Conservation (phyloP, 2,329 filamentous ascomycete genomes). For the Nothophaeocryptopus gaeumannii region DNA sequence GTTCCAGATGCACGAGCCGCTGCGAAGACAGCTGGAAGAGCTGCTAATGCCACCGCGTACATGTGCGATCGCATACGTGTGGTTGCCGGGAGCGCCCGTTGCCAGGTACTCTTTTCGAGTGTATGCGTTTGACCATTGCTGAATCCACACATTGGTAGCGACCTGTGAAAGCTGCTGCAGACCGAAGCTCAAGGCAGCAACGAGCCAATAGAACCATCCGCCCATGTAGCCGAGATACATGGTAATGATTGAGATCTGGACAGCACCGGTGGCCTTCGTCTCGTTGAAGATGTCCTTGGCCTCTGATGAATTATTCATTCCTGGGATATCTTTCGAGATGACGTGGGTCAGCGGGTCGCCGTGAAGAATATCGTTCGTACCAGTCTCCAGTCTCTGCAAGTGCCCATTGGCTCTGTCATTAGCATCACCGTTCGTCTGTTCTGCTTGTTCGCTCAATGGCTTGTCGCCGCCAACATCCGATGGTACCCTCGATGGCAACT, state of each 20-base stretch:
- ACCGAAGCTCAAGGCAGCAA: conserved; percentile 71
- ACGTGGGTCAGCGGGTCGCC: conserved; percentile 49
- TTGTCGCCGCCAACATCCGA: conserved; percentile 67
- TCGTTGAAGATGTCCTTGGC: conserved; percentile 61
- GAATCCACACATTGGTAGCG: conserved; percentile 90
- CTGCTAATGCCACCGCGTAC: conserved; percentile 41
- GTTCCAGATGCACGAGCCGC: conserved; percentile 51
- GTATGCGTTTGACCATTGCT: conserved; percentile 92
- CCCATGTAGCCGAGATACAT: conserved; percentile 91
- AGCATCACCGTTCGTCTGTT: conserved; percentile 32
- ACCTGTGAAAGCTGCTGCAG: conserved; percentile 82
- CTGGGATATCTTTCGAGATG: conserved; percentile 39
- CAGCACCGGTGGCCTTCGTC: conserved; percentile 76
- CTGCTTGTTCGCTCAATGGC: conserved; percentile 47
- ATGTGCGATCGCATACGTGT: conserved; percentile 42
- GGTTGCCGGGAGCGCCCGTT: conserved; percentile 8
- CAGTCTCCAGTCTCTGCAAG: conserved; percentile 27
- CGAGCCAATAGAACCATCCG: conserved; percentile 91
- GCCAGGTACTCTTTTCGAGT: conserved; percentile 44
- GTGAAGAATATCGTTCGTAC: conserved; percentile 36
- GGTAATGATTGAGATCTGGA: conserved; percentile 81
- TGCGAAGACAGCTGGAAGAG: conserved; percentile 48
- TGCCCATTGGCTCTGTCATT: conserved; percentile 49
- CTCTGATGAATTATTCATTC: conserved; percentile 36
- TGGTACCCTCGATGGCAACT: conserved; percentile 71